phyloP scores from a whole-genome alignment of 176 grass and related monocot species.

The Aegilops speltoides region DNA sequence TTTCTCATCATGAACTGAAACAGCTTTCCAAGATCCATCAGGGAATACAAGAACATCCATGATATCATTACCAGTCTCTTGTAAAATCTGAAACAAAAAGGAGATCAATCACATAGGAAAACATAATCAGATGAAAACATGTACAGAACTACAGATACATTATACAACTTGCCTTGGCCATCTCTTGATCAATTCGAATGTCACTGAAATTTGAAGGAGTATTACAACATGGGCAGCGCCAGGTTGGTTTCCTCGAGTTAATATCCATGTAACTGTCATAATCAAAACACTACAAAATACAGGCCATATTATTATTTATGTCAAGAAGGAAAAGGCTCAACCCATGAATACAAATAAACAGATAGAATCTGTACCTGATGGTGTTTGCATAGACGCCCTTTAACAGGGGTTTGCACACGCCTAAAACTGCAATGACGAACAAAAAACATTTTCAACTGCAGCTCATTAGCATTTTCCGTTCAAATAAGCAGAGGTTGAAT shows the following conservation, averaged over 20 bases:
- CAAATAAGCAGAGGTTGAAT: slow-evolving; percentile 15
- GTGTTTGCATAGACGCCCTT: slow-evolving; percentile 89
- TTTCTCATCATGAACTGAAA: slow-evolving; percentile 52
- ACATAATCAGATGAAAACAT: slow-evolving; percentile 20
- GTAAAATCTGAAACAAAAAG: slow-evolving; percentile 58
- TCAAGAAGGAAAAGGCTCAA: not conserved
- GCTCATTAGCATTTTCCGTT: slow-evolving; percentile 20
- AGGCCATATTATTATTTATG: slow-evolving; percentile 14
- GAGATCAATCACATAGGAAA: slow-evolving; percentile 21
- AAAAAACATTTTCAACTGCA: slow-evolving; percentile 19
- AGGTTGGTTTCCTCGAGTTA: slow-evolving; percentile 82
- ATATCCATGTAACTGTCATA: slow-evolving; percentile 94
- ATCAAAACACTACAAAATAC: slow-evolving; percentile 82
- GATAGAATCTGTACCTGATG: slow-evolving; percentile 64
- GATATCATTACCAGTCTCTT: slow-evolving; percentile 58
- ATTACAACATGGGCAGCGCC: slow-evolving; percentile 89
- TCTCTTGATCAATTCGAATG: slow-evolving; percentile 77
- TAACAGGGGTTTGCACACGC: slow-evolving; percentile 78
- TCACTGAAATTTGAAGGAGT: slow-evolving; percentile 65
- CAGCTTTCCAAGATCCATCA: slow-evolving; percentile 80
- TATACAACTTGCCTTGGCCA: slow-evolving; percentile 70
- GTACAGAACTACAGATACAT: not conserved
- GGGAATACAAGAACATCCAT: slow-evolving; percentile 58
- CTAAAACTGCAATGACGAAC: slow-evolving; percentile 59
- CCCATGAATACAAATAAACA: slow-evolving; percentile 28